Evolutionary conservation across 305 asterid species (phyloP), one percentile per base, ranked within the genome.

Genomic region (Rubia occidens): DNA sequence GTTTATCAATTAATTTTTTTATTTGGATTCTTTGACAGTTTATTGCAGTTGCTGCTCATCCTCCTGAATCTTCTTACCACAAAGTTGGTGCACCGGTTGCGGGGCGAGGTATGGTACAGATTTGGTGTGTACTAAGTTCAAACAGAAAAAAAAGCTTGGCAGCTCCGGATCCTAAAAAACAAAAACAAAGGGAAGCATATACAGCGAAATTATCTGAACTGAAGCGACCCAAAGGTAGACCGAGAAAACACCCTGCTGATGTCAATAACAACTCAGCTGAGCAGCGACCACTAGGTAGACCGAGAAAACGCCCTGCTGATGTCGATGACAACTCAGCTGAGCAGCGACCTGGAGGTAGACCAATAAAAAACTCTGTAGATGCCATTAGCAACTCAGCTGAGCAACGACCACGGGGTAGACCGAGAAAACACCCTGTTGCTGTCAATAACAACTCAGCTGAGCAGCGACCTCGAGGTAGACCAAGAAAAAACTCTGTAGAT

Each of bases 11-110:
- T 5, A 63, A 49, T 4, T 39, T 62, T 68, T 70, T 69, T 20
- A 69, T 70, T 54, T 79, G 5, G 63, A 43, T 68, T 75, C 60
- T 70, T 54, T 74, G 49, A 78, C 75, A 93, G 98, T 90, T 90
- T 77, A 82, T 93, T 47, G 99, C 97, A 62, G 86, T 94, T 84
- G 92, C 97, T 71, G 82, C 95, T 65, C 91, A 94, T 79, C 96
- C 99, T 73, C 96, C 97, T 58, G 88, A 84, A 66, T 91, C 97
- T 70, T 81, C 87, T 65, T 87, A 87, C 79, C 95, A 89, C 85
- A 89, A 82, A 80, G 79, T 89, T 68, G 99, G 95, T 69, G 92
- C 84, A 73, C 82, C 89, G 51, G 82, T 89, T 74, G 80, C 79
- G 18, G 99, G 99, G 70, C 83, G 96, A 78, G 99, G 99, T 68